Evolutionary conservation across 371 early-diverging fungal genomes (phyloP).

Genomic region (Mortierella sp.): DNA sequence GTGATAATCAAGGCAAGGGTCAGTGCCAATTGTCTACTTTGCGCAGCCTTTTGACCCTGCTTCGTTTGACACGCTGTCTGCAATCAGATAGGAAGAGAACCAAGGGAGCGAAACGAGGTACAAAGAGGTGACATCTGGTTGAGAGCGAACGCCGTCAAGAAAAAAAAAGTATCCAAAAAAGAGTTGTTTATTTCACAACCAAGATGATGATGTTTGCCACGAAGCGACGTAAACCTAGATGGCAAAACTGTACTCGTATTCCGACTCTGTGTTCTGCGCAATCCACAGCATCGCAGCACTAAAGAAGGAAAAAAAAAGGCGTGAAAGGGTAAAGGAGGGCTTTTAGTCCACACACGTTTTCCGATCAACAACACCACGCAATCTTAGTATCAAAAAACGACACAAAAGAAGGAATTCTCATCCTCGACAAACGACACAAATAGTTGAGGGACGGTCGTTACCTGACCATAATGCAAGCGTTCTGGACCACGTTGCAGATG

Average conservation of each 20-base stretch:
- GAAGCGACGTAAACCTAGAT: slow-evolving; percentile 14
- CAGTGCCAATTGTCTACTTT: too few relatives aligned
- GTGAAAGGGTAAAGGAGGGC: background rate
- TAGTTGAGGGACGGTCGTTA: slow-evolving; percentile 21
- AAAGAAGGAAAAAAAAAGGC: background rate
- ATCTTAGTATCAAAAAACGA: background rate
- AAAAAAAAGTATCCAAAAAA: background rate
- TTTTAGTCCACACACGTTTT: too few relatives aligned
- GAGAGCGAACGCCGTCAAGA: background rate
- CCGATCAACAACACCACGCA: background rate
- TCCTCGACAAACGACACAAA: background rate
- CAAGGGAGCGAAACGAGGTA: background rate
- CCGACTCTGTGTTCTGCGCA: slow-evolving; percentile 44
- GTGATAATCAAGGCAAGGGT: too few relatives aligned
- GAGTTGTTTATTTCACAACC: background rate
- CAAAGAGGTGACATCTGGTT: background rate
- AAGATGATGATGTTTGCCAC: background rate
- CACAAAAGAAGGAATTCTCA: background rate
- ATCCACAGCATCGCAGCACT: slow-evolving; percentile 59
- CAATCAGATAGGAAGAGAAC: background rate
- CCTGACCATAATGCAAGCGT: slow-evolving; percentile 77
- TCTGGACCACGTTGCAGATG: slow-evolving; percentile 72
- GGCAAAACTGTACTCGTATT: slow-evolving; percentile 36
- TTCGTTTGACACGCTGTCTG: background rate
- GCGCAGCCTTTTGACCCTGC: too few relatives aligned